A percentile compares a stretch with the other conserved stretches of the same genome.
Conservation (phyloP, 441 rosid genomes). For the Hura crepitans region DNA sequence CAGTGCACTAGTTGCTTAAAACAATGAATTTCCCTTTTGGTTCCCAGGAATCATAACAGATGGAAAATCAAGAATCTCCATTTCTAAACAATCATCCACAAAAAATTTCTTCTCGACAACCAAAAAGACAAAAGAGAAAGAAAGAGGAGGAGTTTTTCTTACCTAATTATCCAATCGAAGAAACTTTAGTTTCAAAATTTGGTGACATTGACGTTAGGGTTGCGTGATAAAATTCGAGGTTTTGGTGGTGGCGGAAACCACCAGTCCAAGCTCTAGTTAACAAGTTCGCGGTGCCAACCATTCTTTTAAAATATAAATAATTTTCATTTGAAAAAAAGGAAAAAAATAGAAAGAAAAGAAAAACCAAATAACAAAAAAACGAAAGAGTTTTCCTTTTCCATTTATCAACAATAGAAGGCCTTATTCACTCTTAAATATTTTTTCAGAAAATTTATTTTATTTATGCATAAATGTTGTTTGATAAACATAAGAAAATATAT, state of each 20-base stretch:
- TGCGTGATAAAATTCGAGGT: background rate
- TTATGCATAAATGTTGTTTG: no score
- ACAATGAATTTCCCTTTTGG: background rate
- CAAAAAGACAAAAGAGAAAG: background rate
- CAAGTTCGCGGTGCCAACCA: background rate
- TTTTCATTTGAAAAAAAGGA: no score
- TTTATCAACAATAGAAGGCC: no score
- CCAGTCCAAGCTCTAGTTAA: slow-evolving; percentile 9
- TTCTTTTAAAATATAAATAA: no score
- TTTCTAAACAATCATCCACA: background rate
- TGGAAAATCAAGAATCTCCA: slow-evolving; percentile 3
- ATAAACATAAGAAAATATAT: no score
- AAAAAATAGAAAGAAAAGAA: no score
- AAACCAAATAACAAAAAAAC: no score
- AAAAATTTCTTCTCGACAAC: background rate
- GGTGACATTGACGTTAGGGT: slow-evolving; percentile 7
- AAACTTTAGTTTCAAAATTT: background rate
- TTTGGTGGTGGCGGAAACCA: slow-evolving; percentile 5
- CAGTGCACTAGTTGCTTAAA: background rate
- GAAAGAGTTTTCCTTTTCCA: no score
- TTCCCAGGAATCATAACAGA: background rate
- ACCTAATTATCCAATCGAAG: background rate
- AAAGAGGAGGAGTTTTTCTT: background rate
- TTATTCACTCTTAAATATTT: no score
- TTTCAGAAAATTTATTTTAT: no score